phyloP scores from a whole-genome alignment of 192 early-diverging fungal species.

The Allomyces macrogynus region DNA sequence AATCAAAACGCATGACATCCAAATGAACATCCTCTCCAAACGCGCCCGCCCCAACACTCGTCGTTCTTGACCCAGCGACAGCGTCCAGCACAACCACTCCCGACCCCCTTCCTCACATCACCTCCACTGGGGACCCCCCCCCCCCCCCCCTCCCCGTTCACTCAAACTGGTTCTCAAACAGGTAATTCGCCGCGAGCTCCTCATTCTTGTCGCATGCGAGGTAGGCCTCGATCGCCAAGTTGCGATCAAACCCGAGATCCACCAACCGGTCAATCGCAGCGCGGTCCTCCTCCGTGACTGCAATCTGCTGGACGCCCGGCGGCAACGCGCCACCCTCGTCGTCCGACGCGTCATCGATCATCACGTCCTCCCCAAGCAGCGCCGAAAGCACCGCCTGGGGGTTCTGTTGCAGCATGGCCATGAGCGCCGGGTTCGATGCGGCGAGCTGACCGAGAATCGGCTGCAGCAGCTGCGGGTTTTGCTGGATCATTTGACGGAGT shows the following conservation, averaged over 20 bases:
- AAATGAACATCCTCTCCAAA: no score
- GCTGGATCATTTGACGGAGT: constrained; percentile 65
- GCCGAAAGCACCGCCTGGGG: constrained; percentile 59
- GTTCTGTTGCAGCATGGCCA: constrained; percentile 55
- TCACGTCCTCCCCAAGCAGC: constrained; percentile 22
- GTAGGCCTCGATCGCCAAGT: constrained; percentile 72
- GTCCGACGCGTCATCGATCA: constrained; percentile 38
- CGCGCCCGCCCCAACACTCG: no score
- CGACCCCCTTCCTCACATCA: no score
- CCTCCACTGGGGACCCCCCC: no score
- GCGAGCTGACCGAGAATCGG: constrained; percentile 69
- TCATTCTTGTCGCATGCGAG: constrained; percentile 97
- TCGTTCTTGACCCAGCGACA: no score
- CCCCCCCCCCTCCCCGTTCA: background rate
- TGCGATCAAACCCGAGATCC: constrained; percentile 68
- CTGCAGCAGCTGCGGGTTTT: constrained; percentile 67
- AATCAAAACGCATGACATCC: no score
- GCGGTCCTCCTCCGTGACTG: constrained; percentile 71
- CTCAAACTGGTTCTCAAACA: constrained; percentile 42
- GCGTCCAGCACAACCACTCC: no score
- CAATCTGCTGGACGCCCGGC: constrained; percentile 39
- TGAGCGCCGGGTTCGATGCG: constrained; percentile 61
- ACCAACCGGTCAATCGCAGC: constrained; percentile 72
- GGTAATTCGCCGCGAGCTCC: constrained; percentile 85
- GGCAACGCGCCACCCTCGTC: constrained; percentile 16